phyloP scores from a whole-genome alignment of 148 eudicot genomes.

The Vaccinium myrtillus region DNA sequence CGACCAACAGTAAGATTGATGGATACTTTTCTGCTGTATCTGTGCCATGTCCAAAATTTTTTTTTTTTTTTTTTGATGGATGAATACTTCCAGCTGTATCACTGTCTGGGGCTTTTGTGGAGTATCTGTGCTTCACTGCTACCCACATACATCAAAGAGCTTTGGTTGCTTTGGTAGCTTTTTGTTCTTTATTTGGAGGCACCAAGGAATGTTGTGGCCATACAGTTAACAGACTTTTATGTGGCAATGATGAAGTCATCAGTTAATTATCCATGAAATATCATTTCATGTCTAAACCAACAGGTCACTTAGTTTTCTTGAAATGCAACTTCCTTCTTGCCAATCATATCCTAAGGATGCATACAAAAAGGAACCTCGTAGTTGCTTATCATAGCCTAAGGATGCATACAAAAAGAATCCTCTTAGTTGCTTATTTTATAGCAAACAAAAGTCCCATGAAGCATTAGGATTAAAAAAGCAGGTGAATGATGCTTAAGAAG shows the following conservation, averaged over 20 bases:
- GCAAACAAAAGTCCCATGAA: background rate
- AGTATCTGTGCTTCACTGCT: background rate
- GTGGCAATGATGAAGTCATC: background rate
- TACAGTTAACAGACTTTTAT: background rate
- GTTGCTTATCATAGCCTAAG: too few species aligned
- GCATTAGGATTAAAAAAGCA: background rate
- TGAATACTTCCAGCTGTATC: background rate
- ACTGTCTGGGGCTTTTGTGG: background rate
- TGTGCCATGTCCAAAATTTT: background rate
- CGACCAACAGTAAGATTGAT: slow-evolving; percentile 74
- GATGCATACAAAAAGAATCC: too few species aligned
- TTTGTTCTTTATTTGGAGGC: background rate
- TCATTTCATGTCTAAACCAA: background rate
- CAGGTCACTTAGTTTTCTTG: background rate
- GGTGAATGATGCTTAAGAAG: background rate
- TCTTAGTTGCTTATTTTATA: background rate
- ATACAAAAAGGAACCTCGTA: background rate
- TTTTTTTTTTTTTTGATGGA: background rate
- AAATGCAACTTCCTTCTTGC: background rate
- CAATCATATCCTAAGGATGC: background rate
- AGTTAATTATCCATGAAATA: background rate
- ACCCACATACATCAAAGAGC: background rate
- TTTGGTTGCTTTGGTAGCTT: background rate
- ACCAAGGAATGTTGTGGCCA: background rate
- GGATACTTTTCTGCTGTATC: background rate